A percentile compares a stretch with the other conserved stretches of the same genome.
Evolutionary conservation across 164 flowering plant genomes (phyloP).

Genomic region (Vitis labrusca): DNA sequence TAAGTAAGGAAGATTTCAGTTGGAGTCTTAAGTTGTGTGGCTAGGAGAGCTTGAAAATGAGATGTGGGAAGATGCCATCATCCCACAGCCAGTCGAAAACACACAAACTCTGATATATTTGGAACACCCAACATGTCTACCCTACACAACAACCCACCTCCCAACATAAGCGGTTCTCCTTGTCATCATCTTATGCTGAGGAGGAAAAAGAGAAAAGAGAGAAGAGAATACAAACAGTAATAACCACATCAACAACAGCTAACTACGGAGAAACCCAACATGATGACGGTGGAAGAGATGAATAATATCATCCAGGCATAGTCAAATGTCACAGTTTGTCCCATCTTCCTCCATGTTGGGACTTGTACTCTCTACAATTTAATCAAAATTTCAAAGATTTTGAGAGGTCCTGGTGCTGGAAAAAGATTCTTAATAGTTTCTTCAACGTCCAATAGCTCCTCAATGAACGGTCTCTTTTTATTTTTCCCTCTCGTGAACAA

Average conservation of each 20-base stretch:
- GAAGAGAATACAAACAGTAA: background rate
- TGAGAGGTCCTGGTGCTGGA: background rate
- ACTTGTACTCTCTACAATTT: background rate
- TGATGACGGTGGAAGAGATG: constrained; percentile 15
- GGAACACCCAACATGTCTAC: constrained; percentile 25
- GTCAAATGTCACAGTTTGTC: background rate
- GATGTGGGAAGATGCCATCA: background rate
- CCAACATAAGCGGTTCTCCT: constrained; percentile 25
- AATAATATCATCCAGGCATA: constrained; percentile 17
- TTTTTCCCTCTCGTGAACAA: too few relatives aligned
- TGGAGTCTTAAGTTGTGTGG: background rate
- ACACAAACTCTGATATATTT: constrained; percentile 13
- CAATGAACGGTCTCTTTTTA: too few relatives aligned
- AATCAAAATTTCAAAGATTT: background rate
- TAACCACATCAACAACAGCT: background rate
- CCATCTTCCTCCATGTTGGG: background rate
- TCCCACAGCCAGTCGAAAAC: constrained; percentile 17
- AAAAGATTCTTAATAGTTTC: too few relatives aligned
- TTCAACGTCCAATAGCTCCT: too few relatives aligned
- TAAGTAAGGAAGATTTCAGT: background rate
- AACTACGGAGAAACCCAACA: background rate
- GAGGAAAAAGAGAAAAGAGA: background rate
- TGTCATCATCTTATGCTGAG: constrained; percentile 10
- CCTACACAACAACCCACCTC: constrained; percentile 33
- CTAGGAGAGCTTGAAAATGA: background rate